Percentiles rank a stretch among this genome's conserved stretches.
These are phyloP conservation scores for Calonectria pauciramosa DNA, from an alignment of 2,329 filamentous ascomycete genomes.

Conservation along the genomic window DNA sequence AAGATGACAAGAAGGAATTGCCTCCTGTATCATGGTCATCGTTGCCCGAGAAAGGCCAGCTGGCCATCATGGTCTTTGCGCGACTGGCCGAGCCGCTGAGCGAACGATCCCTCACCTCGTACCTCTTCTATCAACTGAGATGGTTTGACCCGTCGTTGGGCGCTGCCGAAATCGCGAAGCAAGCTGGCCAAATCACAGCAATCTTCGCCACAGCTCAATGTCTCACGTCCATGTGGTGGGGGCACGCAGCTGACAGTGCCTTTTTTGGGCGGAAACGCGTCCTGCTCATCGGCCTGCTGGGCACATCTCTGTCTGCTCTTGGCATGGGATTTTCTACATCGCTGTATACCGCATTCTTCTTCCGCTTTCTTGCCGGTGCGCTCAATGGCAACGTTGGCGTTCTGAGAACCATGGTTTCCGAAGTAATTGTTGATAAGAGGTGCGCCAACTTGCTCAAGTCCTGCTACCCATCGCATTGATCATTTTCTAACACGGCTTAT, in stretches of 20 bases:
- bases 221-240: conserved; percentile 37
- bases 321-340: conserved; percentile 33
- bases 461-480: background rate
- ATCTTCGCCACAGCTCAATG: conserved; percentile 39
- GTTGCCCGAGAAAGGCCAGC: conserved; percentile 42
- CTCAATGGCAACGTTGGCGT: conserved; percentile 40
- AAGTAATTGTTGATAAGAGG: conserved; percentile 38
- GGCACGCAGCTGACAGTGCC: conserved; percentile 32
- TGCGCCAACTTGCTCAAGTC: background rate
- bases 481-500: background rate
- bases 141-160: conserved; percentile 14
- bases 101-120: conserved; percentile 39
- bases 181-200: conserved; percentile 37
- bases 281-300: conserved; percentile 34
- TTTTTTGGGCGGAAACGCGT: conserved; percentile 36
- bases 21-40: conserved; percentile 21
- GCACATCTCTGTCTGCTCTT: conserved; percentile 23
- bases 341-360: conserved; percentile 29
- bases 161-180: conserved; percentile 28
- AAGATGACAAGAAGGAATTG: background rate
- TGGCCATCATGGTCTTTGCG: conserved; percentile 43
- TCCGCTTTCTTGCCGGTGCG: conserved; percentile 35
- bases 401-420: conserved; percentile 40
- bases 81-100: conserved; percentile 46
- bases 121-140: conserved; percentile 37